phyloP scores from a whole-genome alignment of 2,329 filamentous ascomycete species.

The Fusarium algeriense region DNA sequence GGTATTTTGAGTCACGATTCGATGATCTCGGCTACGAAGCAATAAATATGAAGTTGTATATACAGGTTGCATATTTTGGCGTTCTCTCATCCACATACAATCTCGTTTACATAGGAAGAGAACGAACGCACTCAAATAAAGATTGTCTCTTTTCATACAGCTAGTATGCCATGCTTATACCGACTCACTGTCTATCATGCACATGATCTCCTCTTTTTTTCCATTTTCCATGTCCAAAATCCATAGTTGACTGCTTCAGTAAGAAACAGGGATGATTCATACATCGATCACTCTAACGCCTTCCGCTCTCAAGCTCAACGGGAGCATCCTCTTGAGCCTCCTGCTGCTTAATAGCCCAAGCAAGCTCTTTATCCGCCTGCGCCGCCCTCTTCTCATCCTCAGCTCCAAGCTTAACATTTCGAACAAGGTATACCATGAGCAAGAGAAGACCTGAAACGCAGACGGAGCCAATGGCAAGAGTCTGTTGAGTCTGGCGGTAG shows the following conservation, averaged over 20 bases:
- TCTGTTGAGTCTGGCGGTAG: conserved; percentile 33
- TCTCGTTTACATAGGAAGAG: too few species aligned
- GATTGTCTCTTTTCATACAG: too few species aligned
- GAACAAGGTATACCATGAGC: conserved; percentile 8
- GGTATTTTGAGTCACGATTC: conserved; percentile 56
- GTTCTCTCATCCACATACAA: too few species aligned
- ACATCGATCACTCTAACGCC: neutral
- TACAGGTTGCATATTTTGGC: too few species aligned
- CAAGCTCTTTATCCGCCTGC: conserved; percentile 32
- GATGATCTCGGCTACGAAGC: neutral
- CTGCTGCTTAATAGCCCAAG: conserved; percentile 35
- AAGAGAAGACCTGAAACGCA: conserved; percentile 18
- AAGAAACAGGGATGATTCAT: too few species aligned
- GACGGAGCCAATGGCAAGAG: conserved; percentile 29
- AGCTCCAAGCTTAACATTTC: conserved; percentile 23
- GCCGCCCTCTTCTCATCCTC: conserved; percentile 30
- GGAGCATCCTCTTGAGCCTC: neutral
- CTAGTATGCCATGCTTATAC: too few species aligned
- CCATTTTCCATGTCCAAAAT: too few species aligned
- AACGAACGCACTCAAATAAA: too few species aligned
- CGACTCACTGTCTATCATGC: too few species aligned
- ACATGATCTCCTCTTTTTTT: too few species aligned
- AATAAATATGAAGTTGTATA: neutral
- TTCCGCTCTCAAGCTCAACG: conserved; percentile 10
- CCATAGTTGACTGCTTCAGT: too few species aligned